Evolutionary conservation across 495 filamentous ascomycete genomes (phyloP).

Genomic region (Podospora sp.): DNA sequence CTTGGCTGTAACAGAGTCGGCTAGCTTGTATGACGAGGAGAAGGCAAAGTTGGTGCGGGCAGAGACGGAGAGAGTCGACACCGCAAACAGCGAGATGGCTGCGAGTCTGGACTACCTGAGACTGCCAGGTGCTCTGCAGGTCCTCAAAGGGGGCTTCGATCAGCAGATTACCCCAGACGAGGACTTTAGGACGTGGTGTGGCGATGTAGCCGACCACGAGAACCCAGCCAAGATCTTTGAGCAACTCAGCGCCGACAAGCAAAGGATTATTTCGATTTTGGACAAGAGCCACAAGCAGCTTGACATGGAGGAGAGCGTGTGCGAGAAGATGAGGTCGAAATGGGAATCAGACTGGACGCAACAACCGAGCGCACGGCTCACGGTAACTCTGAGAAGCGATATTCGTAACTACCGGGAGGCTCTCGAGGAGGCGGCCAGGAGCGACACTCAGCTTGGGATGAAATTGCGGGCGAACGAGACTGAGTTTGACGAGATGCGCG

Average conservation of each 20-base stretch:
- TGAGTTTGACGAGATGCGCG: slow-evolving; percentile 95
- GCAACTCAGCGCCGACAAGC: slow-evolving; percentile 73
- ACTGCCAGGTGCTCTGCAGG: slow-evolving; percentile 83
- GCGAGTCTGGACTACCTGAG: slow-evolving; percentile 93
- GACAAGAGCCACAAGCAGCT: slow-evolving; percentile 83
- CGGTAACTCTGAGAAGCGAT: slow-evolving; percentile 82
- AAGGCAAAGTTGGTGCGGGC: slow-evolving; percentile 95
- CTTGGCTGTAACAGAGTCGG: slow-evolving; percentile 93
- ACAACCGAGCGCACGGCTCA: slow-evolving; percentile 88
- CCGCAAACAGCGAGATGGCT: slow-evolving; percentile 92
- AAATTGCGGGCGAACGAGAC: slow-evolving; percentile 81
- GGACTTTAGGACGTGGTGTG: slow-evolving; percentile 91
- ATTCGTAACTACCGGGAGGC: slow-evolving; percentile 84
- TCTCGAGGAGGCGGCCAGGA: slow-evolving; percentile 83
- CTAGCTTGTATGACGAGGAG: slow-evolving; percentile 96
- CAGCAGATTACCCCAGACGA: slow-evolving; percentile 86
- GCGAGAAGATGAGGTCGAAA: slow-evolving; percentile 98
- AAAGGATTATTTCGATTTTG: slow-evolving; percentile 66
- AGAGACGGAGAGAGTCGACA: slow-evolving; percentile 88
- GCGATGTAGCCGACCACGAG: slow-evolving; percentile 82
- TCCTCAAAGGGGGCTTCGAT: slow-evolving; percentile 90
- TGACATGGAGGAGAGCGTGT: slow-evolving; percentile 95
- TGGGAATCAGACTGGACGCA: slow-evolving; percentile 97
- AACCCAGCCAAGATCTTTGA: slow-evolving; percentile 74
- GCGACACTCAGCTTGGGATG: slow-evolving; percentile 80